phyloP scores from a whole-genome alignment of 1,139 yeast species.

The Zygosaccharomyces sapae region DNA sequence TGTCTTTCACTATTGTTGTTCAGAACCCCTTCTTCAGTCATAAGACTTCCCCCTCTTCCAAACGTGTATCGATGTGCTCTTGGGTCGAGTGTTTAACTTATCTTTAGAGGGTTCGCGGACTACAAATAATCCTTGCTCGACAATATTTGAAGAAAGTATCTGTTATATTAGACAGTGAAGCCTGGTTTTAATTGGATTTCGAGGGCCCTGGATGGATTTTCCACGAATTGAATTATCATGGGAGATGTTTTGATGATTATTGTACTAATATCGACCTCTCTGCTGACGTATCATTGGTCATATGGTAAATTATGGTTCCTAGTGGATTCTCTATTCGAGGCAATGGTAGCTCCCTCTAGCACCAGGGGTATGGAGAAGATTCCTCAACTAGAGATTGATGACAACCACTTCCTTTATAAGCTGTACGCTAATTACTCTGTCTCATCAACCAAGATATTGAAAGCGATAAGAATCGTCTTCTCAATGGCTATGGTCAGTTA shows the following conservation, averaged over 20 bases:
- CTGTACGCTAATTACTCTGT: conserved; percentile 33
- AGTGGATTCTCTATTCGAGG: conserved; percentile 13
- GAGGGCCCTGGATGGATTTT: conserved; percentile 1
- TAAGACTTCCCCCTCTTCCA: not conserved
- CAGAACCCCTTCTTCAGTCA: not conserved
- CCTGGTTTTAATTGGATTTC: not conserved
- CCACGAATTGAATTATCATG: conserved; percentile 3
- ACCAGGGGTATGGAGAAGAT: conserved; percentile 1
- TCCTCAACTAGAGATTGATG: conserved; percentile 12
- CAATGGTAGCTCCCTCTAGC: conserved; percentile 6
- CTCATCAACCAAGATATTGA: conserved; percentile 24
- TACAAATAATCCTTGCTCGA: not conserved
- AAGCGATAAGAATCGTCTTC: conserved; percentile 26
- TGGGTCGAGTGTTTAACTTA: not conserved
- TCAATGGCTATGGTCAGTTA: conserved; percentile 30
- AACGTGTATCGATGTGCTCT: not conserved
- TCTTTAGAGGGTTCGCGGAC: not conserved
- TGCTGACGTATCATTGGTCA: conserved; percentile 12
- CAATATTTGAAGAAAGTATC: not conserved
- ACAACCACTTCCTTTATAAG: conserved; percentile 25
- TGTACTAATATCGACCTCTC: conserved; percentile 7
- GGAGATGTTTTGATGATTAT: conserved; percentile 12
- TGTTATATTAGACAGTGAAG: not conserved
- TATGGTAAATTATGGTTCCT: conserved; percentile 14
- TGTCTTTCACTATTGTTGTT: not conserved